Evolutionary conservation across 2,329 filamentous ascomycete species (phyloP).

Genomic region (Penicillium nordicum): DNA sequence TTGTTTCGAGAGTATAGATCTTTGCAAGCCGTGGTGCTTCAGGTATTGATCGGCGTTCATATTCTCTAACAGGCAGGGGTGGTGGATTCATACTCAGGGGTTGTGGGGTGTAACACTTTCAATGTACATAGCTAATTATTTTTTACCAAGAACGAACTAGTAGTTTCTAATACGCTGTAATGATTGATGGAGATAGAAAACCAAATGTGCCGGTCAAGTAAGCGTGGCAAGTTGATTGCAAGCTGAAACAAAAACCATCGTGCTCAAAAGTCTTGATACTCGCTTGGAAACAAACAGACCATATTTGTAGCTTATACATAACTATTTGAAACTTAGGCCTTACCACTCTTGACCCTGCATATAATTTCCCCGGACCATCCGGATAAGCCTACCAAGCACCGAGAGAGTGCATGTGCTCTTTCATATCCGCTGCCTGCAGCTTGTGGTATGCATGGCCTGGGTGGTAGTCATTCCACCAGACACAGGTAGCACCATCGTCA

Average conservation of each 20-base stretch:
- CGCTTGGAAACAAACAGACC: not conserved
- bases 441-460: slow-evolving; percentile 30
- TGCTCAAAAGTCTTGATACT: not conserved
- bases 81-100: not conserved
- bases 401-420: slow-evolving; percentile 17
- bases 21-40: slow-evolving; percentile 13
- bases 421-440: slow-evolving; percentile 33
- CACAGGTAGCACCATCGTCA: slow-evolving; percentile 26
- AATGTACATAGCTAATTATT: not conserved
- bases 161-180: not conserved
- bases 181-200: not conserved
- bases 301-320: not conserved
- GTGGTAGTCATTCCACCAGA: slow-evolving; percentile 37
- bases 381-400: slow-evolving; percentile 23
- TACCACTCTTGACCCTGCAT: not conserved
- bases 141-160: no score
- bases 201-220: not conserved
- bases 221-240: not conserved
- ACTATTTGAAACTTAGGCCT: not conserved
- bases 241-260: slow-evolving; percentile 6
- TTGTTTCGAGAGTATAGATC: not conserved
- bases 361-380: not conserved
- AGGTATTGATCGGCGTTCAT: slow-evolving; percentile 15
- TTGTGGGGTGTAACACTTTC: not conserved
- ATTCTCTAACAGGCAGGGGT: not conserved